These are phyloP conservation scores for Saccharomycopsis schoenii DNA, from an alignment of 805 yeast genomes.

Conservation along the genomic window DNA sequence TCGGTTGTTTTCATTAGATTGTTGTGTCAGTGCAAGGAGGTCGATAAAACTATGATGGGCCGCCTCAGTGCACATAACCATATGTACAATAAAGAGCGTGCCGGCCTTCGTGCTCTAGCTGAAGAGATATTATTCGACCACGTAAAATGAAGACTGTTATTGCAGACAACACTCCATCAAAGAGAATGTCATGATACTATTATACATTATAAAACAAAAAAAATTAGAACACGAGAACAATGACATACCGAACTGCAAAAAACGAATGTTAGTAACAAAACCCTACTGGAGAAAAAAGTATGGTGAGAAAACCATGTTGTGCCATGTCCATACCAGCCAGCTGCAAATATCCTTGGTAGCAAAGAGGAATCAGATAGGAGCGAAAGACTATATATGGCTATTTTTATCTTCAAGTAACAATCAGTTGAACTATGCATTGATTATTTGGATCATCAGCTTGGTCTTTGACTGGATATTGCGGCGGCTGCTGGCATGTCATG, in stretches of 20 bases:
- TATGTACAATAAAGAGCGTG: not conserved
- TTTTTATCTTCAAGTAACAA: slow-evolving; percentile 14
- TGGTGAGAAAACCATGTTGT: too few species aligned
- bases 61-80: not conserved
- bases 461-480: not conserved
- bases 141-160: too few species aligned
- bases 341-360: not conserved
- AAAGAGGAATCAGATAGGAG: slow-evolving; percentile 18
- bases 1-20: too few species aligned
- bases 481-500: too few species aligned
- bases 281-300: too few species aligned
- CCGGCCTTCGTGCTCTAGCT: not conserved
- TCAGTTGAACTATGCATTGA: slow-evolving; percentile 20
- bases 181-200: too few species aligned
- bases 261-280: not conserved
- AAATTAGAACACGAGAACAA: too few species aligned
- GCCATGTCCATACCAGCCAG: not conserved
- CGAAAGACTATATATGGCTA: slow-evolving; percentile 18
- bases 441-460: slow-evolving; percentile 13
- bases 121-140: too few species aligned
- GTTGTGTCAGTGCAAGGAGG: not conserved
- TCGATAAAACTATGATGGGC: not conserved
- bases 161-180: too few species aligned
- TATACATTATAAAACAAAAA: too few species aligned
- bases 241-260: too few species aligned